Conservation (phyloP, 2,329 filamentous ascomycete genomes). For the Colletotrichum salicis region DNA sequence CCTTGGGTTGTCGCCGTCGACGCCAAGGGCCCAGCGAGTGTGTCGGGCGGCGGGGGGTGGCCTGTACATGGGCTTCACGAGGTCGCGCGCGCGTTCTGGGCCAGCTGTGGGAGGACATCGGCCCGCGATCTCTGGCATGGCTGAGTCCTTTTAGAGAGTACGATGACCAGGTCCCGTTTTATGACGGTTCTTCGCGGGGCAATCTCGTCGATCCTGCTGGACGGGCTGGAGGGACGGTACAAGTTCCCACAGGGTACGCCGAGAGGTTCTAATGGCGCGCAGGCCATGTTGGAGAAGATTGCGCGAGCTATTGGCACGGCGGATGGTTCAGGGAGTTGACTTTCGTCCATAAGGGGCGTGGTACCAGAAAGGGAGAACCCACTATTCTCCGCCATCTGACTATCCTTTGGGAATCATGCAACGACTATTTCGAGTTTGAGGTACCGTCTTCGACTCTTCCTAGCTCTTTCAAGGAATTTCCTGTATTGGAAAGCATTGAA, state of each 20-base stretch:
- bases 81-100: neutral
- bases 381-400: no score
- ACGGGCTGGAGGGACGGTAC: neutral
- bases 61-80: neutral
- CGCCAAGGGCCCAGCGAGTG: neutral
- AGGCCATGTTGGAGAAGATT: neutral
- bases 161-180: neutral
- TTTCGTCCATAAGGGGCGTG: neutral
- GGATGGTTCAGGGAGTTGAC: neutral
- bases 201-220: neutral
- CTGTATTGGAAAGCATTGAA: no score
- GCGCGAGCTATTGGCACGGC: neutral
- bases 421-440: no score
- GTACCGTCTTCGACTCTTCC: no score
- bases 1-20: constrained; percentile 2
- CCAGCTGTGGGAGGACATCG: neutral
- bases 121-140: neutral
- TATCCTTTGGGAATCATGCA: no score
- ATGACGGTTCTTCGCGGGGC: neutral
- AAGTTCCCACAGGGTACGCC: neutral
- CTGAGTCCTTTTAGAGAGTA: neutral
- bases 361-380: no score
- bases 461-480: no score
- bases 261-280: neutral
- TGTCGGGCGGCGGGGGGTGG: neutral